phyloP scores from a whole-genome alignment of 495 filamentous ascomycete species.

The Hypoxylon lienhwacheense region DNA sequence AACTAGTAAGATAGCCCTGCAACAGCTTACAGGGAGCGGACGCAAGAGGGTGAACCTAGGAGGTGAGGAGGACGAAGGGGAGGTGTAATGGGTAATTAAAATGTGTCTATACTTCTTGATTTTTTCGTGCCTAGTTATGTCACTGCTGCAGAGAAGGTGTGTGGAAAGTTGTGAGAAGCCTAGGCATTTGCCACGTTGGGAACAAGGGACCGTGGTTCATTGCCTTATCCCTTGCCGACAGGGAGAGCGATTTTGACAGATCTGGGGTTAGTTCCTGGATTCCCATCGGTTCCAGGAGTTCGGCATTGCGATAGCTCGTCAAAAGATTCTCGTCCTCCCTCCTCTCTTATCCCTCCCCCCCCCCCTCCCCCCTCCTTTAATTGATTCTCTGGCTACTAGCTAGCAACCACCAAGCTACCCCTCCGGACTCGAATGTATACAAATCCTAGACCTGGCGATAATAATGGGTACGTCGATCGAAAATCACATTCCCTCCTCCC shows the following conservation, averaged over 20 bases:
- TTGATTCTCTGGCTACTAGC: too few species aligned
- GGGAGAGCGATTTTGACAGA: constrained; percentile 30
- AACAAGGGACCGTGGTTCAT: constrained; percentile 35
- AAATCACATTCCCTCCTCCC: constrained; percentile 39
- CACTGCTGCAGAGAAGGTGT: too few species aligned
- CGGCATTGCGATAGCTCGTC: constrained; percentile 29
- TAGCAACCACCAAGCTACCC: too few species aligned
- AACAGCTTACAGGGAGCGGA: constrained; percentile 77
- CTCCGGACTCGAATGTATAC: constrained; percentile 30
- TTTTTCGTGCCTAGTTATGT: constrained; percentile 27
- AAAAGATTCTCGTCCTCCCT: too few species aligned
- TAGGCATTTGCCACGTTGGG: constrained; percentile 37
- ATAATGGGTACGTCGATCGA: constrained; percentile 39
- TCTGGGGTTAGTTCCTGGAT: constrained; percentile 21
- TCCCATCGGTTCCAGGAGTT: constrained; percentile 32
- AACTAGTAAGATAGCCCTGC: constrained; percentile 82
- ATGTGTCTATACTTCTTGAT: constrained; percentile 30
- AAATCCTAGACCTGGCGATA: constrained; percentile 31
- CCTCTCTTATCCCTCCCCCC: too few species aligned
- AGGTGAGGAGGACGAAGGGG: constrained; percentile 68
- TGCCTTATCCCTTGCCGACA: constrained; percentile 39
- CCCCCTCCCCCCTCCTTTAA: constrained; percentile 26
- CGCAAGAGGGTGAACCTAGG: constrained; percentile 87
- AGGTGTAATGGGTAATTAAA: constrained; percentile 38
- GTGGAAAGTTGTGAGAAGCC: too few species aligned